Percentiles rank a stretch among this genome's conserved stretches.
phyloP scores from a whole-genome alignment of 1,284 basidiomycete species.

The Erythrobasidium hasegawianum region DNA sequence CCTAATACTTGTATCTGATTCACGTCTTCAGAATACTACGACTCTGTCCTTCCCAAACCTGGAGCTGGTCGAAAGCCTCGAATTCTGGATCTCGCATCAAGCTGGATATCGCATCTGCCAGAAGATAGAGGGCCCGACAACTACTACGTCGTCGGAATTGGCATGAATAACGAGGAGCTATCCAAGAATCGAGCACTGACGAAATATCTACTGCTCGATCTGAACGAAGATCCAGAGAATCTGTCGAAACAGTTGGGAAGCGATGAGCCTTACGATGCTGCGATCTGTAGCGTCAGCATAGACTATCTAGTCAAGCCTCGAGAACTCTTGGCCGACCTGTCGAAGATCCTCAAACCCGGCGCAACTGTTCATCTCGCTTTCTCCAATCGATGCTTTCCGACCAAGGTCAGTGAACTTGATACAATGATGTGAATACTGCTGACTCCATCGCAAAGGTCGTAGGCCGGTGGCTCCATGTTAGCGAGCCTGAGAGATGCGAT shows the following conservation, averaged over 20 bases:
- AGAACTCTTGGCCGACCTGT: slow-evolving; percentile 40
- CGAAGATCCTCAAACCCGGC: slow-evolving; percentile 36
- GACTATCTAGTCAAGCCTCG: slow-evolving; percentile 46
- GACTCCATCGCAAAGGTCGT: slow-evolving; percentile 18
- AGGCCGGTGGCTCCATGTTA: slow-evolving; percentile 18
- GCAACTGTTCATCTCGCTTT: slow-evolving; percentile 43
- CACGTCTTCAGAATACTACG: slow-evolving; percentile 39
- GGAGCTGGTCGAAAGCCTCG: slow-evolving; percentile 29
- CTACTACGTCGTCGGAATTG: slow-evolving; percentile 44
- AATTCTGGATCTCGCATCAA: slow-evolving; percentile 46
- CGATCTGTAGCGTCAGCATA: slow-evolving; percentile 46
- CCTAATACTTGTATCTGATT: background rate
- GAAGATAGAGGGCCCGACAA: slow-evolving; percentile 27
- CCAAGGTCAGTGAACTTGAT: slow-evolving; percentile 45
- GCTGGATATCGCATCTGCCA: slow-evolving; percentile 47
- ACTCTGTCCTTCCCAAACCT: slow-evolving; percentile 35
- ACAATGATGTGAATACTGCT: too few relatives aligned
- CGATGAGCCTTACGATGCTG: slow-evolving; percentile 37
- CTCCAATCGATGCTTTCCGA: slow-evolving; percentile 46
- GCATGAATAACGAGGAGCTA: slow-evolving; percentile 45
- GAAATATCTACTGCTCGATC: slow-evolving; percentile 42
- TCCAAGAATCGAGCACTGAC: slow-evolving; percentile 41
- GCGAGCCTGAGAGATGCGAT: slow-evolving; percentile 26
- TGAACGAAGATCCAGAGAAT: slow-evolving; percentile 42
- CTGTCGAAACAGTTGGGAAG: slow-evolving; percentile 7